These are phyloP conservation scores for Blastomyces emzantsi DNA, from an alignment of 2,329 filamentous ascomycete genomes.

Conservation along the genomic window DNA sequence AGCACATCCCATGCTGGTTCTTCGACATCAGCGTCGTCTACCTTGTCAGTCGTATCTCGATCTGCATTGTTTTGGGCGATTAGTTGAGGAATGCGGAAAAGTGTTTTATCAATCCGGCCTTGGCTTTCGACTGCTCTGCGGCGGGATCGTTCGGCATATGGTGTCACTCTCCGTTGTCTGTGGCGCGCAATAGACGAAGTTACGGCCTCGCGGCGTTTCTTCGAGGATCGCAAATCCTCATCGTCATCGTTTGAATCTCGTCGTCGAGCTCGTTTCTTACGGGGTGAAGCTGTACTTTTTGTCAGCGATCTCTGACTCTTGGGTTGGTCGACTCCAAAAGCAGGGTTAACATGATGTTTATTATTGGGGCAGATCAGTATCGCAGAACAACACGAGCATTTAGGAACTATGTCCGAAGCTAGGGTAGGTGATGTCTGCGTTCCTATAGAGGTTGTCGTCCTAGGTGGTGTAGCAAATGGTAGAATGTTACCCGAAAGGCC, in stretches of 20 bases:
- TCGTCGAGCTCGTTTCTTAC: slow-evolving; percentile 3
- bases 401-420: slow-evolving; percentile 1
- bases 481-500: neutral
- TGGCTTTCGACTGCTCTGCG: slow-evolving; percentile 24
- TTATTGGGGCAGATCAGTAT: slow-evolving; percentile 14
- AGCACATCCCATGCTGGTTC: slow-evolving; percentile 8
- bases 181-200: slow-evolving; percentile 10
- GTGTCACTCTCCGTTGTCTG: slow-evolving; percentile 13
- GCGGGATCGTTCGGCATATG: slow-evolving; percentile 25
- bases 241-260: slow-evolving; percentile 1
- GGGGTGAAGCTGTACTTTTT: slow-evolving; percentile 3
- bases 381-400: slow-evolving; percentile 12
- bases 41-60: slow-evolving; percentile 1
- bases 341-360: slow-evolving; percentile 11
- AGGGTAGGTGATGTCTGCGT: slow-evolving; percentile 11
- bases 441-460: neutral
- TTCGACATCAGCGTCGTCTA: neutral
- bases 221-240: neutral
- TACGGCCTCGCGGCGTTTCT: neutral
- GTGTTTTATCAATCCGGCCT: slow-evolving; percentile 28
- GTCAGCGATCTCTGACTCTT: slow-evolving; percentile 13
- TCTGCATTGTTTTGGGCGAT: slow-evolving; percentile 26
- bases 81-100: slow-evolving; percentile 27
- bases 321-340: slow-evolving; percentile 4
- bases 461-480: neutral